Percentiles rank a stretch among this genome's conserved stretches.
These are phyloP conservation scores for Paramecium octaurelia DNA, from an alignment of 73 alveolate genomes.

Conservation along the genomic window DNA sequence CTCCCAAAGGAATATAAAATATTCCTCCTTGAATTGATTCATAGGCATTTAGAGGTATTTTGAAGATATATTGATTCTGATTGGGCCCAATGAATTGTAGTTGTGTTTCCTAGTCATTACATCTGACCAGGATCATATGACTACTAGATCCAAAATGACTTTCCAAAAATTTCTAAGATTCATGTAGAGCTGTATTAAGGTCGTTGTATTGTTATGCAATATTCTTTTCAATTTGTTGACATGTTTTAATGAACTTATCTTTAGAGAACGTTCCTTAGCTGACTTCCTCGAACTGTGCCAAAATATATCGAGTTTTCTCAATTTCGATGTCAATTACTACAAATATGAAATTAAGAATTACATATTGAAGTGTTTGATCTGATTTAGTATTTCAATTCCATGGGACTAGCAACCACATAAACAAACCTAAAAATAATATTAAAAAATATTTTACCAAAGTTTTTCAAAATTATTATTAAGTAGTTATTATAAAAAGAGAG, in stretches of 20 bases:
- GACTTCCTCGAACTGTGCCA: conserved; percentile 23
- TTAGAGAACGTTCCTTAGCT: neutral
- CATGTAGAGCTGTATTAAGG: neutral
- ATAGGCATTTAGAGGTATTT: neutral
- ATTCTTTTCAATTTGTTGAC: neutral
- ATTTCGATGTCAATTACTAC: conserved; percentile 23
- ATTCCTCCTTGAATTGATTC: neutral
- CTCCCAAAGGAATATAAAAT: neutral
- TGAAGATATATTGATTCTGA: neutral
- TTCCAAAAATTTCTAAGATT: neutral
- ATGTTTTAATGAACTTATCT: neutral
- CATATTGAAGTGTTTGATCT: conserved; percentile 4
- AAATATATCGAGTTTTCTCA: neutral
- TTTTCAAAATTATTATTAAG: neutral
- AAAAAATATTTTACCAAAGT: neutral
- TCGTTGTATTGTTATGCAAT: neutral
- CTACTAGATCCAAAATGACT: neutral
- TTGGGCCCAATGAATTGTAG: neutral
- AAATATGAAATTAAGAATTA: neutral
- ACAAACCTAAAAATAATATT: neutral
- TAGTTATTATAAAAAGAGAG: neutral
- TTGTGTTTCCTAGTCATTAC: neutral
- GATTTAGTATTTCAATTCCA: neutral
- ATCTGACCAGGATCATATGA: neutral
- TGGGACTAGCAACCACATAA: neutral